Evolutionary conservation across 345 rosid species (phyloP).

Genomic region (Trapa incisa): DNA sequence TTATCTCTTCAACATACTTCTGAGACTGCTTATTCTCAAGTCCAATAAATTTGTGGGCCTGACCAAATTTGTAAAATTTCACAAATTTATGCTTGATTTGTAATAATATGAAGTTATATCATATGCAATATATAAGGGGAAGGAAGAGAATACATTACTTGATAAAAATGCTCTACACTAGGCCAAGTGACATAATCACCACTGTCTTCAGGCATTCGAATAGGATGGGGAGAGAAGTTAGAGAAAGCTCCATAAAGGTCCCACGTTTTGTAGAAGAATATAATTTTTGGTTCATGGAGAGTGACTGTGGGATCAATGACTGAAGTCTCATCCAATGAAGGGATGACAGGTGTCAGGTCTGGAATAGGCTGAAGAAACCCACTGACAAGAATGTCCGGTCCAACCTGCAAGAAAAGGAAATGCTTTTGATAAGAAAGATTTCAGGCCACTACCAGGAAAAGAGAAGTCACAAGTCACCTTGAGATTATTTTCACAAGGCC

Average conservation of each 20-base stretch:
- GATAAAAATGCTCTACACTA: slow-evolving; percentile 77
- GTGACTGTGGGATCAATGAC: slow-evolving; percentile 71
- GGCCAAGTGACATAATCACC: slow-evolving; percentile 59
- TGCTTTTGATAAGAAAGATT: too few species aligned
- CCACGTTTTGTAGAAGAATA: slow-evolving; percentile 90
- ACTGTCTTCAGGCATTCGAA: slow-evolving; percentile 46
- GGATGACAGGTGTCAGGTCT: slow-evolving; percentile 62
- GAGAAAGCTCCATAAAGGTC: slow-evolving; percentile 92
- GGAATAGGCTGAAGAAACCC: slow-evolving; percentile 95
- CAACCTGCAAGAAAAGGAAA: slow-evolving; percentile 35
- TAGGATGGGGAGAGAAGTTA: slow-evolving; percentile 79
- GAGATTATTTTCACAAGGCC: not conserved
- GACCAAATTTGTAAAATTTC: slow-evolving; percentile 4
- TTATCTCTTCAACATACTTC: slow-evolving; percentile 50
- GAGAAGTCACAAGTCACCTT: not conserved
- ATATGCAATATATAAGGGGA: not conserved
- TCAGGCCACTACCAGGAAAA: not conserved
- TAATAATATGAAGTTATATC: not conserved
- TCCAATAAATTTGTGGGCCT: slow-evolving; percentile 61
- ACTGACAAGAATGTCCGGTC: slow-evolving; percentile 84
- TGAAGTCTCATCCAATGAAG: slow-evolving; percentile 67
- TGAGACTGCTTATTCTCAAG: slow-evolving; percentile 39
- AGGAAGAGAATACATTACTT: slow-evolving; percentile 31
- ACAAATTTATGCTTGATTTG: not conserved
- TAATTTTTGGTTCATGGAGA: slow-evolving; percentile 60